Base-by-base conservation (phyloP, 148 eudicot genomes). In the Chenopodium formosanum region DNA sequence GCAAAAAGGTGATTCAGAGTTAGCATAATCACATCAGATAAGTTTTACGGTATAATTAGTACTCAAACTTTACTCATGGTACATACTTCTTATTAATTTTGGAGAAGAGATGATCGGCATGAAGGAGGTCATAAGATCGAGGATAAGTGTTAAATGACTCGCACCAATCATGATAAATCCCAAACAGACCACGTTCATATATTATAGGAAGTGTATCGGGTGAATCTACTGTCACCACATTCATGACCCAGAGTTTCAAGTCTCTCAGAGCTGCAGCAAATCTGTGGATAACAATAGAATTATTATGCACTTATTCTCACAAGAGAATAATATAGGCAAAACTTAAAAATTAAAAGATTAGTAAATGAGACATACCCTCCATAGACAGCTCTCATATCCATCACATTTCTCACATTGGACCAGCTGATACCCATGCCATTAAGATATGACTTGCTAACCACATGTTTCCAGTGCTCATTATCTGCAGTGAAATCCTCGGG, bases 131-230 rank as follows among this genome's bases (percentile, higher is more conserved):
- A 37, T 91, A 93, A 32, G 95, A 86, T 83, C 93, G 81, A n/a
- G 95, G 97, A 74, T 93, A 93, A 16, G 97, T 91, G 80, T 84
- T 93, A 65, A 93, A 91, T 27, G 97, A 93, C 82, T 93, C 90
- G 56, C 97, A 93, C 97, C 97, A 93, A 78, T 93, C 93, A 67
- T 93, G 97, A 79, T 93, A 93, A 19, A 90, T 89, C 20, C 97
- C 95, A 34, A 93, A 89, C 29, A 93, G 92, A n/a, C 97, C 97
- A 58, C 94, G 91, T 72, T 93, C 94, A 23, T 89, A 93, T 52
- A 93, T 89, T 25, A 91, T 87, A 0, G 97, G 94, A 76, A 93
- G 91, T 9, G 97, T 93, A 79, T 93, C 94, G 0, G 97, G 90
- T 7, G 90, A 83, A 84, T 90, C 90, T 62, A 93, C 82, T 0